Base-by-base conservation (phyloP, 2,329 filamentous ascomycete species). In the Paracorniculantispora psalliotae region DNA sequence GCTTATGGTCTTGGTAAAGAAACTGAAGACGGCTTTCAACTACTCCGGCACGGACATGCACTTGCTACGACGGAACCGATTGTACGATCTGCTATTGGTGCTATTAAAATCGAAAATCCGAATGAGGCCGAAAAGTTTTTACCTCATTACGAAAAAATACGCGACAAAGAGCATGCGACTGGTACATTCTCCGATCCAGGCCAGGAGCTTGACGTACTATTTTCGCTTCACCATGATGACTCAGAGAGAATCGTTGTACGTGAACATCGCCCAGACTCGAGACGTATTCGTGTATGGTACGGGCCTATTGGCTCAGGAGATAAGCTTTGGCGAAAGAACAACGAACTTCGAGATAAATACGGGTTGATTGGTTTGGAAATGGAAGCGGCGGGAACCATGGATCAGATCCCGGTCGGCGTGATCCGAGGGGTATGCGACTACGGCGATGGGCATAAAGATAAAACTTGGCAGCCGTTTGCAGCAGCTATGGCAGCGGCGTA, bases 1-100 rank as follows among this genome's bases (percentile, higher is more conserved):
- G 63, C 70, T 0, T 76, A 74, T 33, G 67, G 71, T 1, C 52
- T 74, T 0, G 72, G 73, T 0, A 73, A 71, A 37, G 70, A 74
- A 19, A 71, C 57, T 2, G 30, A 43, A 0, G 59, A 67, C 12
- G 67, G 66, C 0, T 69, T 73, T 25, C 62, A 69, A 41, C 65
- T 64, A 0, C 37, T 74, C 3, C 63, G 56, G 1, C 37, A 23
- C 2, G 70, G 71, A 0, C 61, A 67, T 41, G 61, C 65, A 0
- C 55, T 73, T 6, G 65, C 66, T 2, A 61, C 25, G 1, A 75
- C 73, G 0, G 67, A 70, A 46, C 63, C 64, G 0, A 58, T 75
- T 3, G 61, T 75, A 5, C 61, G 68, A 46, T 70, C 72, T 26
- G 73, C 69, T 1, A 72, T 74, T 21, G 65, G 68, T 1, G 70